Evolutionary conservation across 2,329 filamentous ascomycete species (phyloP).

Genomic region (Thelonectria olida): DNA sequence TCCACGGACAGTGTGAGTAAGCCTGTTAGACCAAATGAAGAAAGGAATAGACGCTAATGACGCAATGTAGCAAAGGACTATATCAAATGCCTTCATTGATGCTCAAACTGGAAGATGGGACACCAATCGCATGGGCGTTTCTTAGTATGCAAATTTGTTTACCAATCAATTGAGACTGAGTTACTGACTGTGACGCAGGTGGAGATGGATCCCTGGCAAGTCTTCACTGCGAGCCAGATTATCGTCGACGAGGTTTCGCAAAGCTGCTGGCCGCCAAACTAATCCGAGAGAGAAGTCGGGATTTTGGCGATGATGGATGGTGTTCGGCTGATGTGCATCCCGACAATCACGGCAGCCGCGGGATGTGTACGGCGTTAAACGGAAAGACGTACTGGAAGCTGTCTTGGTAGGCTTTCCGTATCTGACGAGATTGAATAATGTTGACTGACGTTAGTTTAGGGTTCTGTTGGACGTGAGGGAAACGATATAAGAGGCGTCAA

Average conservation of each 20-base stretch:
- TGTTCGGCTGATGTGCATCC: conserved; percentile 71
- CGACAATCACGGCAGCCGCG: conserved; percentile 68
- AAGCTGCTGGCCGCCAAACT: conserved; percentile 68
- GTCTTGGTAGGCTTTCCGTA: conserved; percentile 60
- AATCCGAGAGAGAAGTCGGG: conserved; percentile 58
- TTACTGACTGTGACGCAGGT: conserved; percentile 44
- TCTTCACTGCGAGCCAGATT: conserved; percentile 68
- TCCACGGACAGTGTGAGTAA: conserved; percentile 60
- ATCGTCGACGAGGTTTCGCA: conserved; percentile 70
- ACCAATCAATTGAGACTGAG: too few species aligned
- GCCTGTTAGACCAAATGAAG: neutral
- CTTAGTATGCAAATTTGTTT: conserved; percentile 49
- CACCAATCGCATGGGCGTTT: conserved; percentile 72
- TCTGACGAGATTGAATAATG: neutral
- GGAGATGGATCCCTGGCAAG: conserved; percentile 69
- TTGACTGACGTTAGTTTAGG: conserved; percentile 20
- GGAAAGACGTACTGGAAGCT: conserved; percentile 64
- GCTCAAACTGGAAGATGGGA: conserved; percentile 56
- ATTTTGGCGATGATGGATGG: conserved; percentile 60
- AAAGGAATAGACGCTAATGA: neutral
- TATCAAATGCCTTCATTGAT: conserved; percentile 56
- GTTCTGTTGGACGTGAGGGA: conserved; percentile 32
- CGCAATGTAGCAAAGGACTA: conserved; percentile 49
- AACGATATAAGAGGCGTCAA: neutral
- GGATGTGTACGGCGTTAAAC: conserved; percentile 69